Conservation (phyloP, 208 protist species). For the Trichomonas vaginalis region DNA sequence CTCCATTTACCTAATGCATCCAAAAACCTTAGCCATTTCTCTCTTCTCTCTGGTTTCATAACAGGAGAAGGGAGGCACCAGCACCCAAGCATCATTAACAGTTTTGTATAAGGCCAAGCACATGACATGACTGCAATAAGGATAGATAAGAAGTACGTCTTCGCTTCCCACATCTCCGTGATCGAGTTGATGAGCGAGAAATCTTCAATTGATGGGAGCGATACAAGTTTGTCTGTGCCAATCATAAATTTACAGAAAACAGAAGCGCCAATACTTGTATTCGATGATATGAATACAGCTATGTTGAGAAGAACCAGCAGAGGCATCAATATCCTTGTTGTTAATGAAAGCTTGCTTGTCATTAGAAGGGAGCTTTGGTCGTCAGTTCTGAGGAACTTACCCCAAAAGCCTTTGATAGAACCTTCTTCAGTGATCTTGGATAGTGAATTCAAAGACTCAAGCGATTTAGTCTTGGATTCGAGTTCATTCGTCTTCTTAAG, state of each 20-base stretch:
- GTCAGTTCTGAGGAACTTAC: neutral
- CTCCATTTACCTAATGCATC: conserved; percentile 71
- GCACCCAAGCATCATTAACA: conserved; percentile 44
- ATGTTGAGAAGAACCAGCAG: conserved; percentile 27
- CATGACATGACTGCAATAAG: conserved; percentile 67
- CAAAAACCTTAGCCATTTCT: conserved; percentile 48
- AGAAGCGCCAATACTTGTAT: conserved; percentile 40
- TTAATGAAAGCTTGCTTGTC: neutral
- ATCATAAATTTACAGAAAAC: conserved; percentile 37
- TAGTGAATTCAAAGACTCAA: neutral
- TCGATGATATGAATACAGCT: conserved; percentile 44
- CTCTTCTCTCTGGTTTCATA: conserved; percentile 40
- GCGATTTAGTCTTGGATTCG: neutral
- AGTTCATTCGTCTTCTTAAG: neutral
- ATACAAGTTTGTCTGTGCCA: neutral
- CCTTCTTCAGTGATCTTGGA: neutral
- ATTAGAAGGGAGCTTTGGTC: neutral
- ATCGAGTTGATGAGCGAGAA: conserved; percentile 61
- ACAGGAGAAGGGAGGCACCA: conserved; percentile 50
- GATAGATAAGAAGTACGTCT: conserved; percentile 56
- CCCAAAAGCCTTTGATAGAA: neutral
- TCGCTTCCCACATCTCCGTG: conserved; percentile 58
- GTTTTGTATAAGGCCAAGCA: conserved; percentile 71
- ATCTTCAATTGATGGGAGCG: conserved; percentile 41
- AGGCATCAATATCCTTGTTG: neutral